A percentile compares a stretch with the other conserved stretches of the same genome.
Evolutionary conservation across 192 early-diverging fungal genomes (phyloP).

Genomic region (Coemansia sp.): DNA sequence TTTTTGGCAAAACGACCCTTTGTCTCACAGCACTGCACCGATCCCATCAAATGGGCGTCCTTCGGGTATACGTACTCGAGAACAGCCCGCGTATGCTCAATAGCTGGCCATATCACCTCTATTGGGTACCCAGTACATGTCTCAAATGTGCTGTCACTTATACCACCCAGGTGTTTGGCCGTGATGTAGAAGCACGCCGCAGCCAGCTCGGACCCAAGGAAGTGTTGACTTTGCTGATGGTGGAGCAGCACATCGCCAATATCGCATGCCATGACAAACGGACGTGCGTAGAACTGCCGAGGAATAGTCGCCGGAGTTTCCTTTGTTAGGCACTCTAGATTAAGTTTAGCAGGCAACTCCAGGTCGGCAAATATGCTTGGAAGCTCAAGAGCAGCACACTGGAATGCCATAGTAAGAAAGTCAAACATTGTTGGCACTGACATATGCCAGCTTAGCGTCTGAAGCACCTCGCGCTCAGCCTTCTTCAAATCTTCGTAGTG

Average conservation of each 20-base stretch:
- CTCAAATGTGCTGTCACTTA: slow-evolving; percentile 28
- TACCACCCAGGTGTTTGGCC: slow-evolving; percentile 16
- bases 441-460: slow-evolving; percentile 44
- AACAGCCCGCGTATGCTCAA: slow-evolving; percentile 29
- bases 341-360: slow-evolving; percentile 1
- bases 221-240: slow-evolving; percentile 26
- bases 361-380: slow-evolving; percentile 32
- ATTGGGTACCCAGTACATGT: slow-evolving; percentile 39
- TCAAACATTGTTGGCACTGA: slow-evolving; percentile 48
- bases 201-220: slow-evolving; percentile 36
- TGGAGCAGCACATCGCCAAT: slow-evolving; percentile 43
- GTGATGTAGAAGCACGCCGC: slow-evolving; percentile 50
- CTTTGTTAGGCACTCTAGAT: background rate
- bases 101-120: slow-evolving; percentile 19
- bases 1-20: slow-evolving; percentile 24
- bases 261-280: slow-evolving; percentile 42
- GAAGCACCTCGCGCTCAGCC: slow-evolving; percentile 48
- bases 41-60: slow-evolving; percentile 14
- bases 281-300: slow-evolving; percentile 25
- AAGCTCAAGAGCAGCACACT: slow-evolving; percentile 38
- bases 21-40: slow-evolving; percentile 33
- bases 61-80: slow-evolving; percentile 10
- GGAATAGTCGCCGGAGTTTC: slow-evolving; percentile 21
- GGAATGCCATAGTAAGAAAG: slow-evolving; percentile 41
- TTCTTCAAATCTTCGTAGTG: slow-evolving; percentile 40